Evolutionary conservation across 2,329 filamentous ascomycete genomes (phyloP).

Genomic region (Sporothrix protearum): DNA sequence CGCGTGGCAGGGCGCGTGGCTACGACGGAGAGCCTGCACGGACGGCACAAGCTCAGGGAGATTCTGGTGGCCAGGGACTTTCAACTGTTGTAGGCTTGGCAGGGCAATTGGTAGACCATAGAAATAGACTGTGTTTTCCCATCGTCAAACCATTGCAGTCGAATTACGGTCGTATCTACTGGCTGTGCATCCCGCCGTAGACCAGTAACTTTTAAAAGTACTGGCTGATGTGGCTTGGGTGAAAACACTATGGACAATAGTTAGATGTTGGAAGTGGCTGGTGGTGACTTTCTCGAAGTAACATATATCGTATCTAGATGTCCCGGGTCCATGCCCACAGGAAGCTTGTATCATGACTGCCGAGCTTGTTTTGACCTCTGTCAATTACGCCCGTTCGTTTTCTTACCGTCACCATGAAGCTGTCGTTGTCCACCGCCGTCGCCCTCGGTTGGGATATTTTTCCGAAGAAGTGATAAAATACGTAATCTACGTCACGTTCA

Average conservation of each 20-base stretch:
- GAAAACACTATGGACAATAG: conserved; percentile 3
- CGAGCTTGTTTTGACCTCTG: background rate
- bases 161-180: background rate
- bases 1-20: conserved; percentile 33
- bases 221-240: background rate
- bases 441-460: too few relatives aligned
- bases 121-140: background rate
- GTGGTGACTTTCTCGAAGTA: background rate
- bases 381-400: background rate
- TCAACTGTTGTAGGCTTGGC: conserved; percentile 26
- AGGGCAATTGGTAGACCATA: background rate
- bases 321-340: background rate
- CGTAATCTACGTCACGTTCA: too few relatives aligned
- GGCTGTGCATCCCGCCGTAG: background rate
- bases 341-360: background rate
- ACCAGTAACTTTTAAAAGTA: background rate
- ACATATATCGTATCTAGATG: background rate
- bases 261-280: background rate
- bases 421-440: background rate
- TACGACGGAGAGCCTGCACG: conserved; percentile 32
- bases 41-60: conserved; percentile 32
- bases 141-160: background rate
- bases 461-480: background rate
- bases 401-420: background rate
- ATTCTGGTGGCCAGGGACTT: conserved; percentile 32